A percentile compares a stretch with the other conserved stretches of the same genome.
Conservation (phyloP, 257 asterid species). For the Solanum ossicruentum region DNA sequence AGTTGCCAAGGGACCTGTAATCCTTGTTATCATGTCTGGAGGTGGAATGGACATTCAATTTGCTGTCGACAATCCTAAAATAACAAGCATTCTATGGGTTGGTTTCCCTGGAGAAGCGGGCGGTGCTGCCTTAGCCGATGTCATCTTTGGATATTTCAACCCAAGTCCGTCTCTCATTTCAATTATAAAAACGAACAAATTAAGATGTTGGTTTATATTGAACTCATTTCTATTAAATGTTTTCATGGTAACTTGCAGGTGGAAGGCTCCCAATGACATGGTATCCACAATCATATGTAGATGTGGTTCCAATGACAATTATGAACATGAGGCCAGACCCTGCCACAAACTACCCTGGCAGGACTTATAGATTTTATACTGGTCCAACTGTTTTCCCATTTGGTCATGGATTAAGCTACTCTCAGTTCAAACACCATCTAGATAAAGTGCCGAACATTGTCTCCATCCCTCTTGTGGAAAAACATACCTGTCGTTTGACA, state of each 20-base stretch:
- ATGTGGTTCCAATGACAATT: conserved; percentile 52
- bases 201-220: neutral
- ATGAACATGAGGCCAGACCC: conserved; percentile 85
- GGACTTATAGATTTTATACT: conserved; percentile 67
- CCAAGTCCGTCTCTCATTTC: conserved; percentile 43
- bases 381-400: conserved; percentile 54
- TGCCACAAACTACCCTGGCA: conserved; percentile 53
- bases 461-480: conserved; percentile 19
- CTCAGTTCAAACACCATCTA: conserved; percentile 19
- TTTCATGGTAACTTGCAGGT: conserved; percentile 22
- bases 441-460: conserved; percentile 22
- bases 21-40: conserved; percentile 82
- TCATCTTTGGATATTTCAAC: conserved; percentile 49
- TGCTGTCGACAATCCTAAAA: conserved; percentile 60
- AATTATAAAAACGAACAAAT: neutral
- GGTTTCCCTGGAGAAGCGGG: conserved; percentile 98
- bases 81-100: conserved; percentile 82
- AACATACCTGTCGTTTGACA: conserved; percentile 29
- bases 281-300: conserved; percentile 67
- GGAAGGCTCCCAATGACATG: conserved; percentile 94
- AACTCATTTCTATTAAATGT: neutral
- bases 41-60: conserved; percentile 82
- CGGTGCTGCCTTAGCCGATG: conserved; percentile 76
- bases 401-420: conserved; percentile 66
- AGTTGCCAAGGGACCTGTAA: conserved; percentile 62